A percentile compares a stretch with the other conserved stretches of the same genome.
These are phyloP conservation scores for Caloboletus inedulis DNA, from an alignment of 1,284 basidiomycete species.

Conservation along the genomic window DNA sequence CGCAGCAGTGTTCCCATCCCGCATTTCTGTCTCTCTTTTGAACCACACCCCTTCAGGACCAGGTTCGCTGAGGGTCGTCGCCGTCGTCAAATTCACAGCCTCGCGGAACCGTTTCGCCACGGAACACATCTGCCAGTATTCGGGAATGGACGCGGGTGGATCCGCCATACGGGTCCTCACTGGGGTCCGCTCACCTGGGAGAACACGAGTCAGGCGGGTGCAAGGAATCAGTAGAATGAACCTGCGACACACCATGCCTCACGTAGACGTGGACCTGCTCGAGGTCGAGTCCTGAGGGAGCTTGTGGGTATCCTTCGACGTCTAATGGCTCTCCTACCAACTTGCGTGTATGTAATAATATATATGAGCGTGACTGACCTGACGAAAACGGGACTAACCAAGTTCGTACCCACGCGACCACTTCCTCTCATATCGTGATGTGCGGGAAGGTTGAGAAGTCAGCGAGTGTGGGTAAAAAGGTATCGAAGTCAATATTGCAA, in stretches of 20 bases:
- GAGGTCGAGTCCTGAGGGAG: conserved; percentile 54
- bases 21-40: conserved; percentile 52
- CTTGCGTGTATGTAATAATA: conserved; percentile 13
- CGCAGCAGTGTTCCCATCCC: conserved; percentile 49
- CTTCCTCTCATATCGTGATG: conserved; percentile 5
- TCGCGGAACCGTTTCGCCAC: conserved; percentile 53
- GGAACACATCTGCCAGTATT: conserved; percentile 69
- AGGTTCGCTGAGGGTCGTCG: conserved; percentile 17
- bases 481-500: not conserved
- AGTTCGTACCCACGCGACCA: not conserved
- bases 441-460: not conserved
- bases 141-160: conserved; percentile 62
- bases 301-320: conserved; percentile 55
- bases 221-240: not conserved
- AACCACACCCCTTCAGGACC: conserved; percentile 33
- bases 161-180: conserved; percentile 61
- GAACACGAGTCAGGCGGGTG: not conserved
- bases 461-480: not conserved
- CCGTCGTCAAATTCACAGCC: conserved; percentile 37
- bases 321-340: conserved; percentile 49
- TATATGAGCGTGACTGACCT: not conserved
- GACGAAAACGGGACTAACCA: conserved; percentile 15
- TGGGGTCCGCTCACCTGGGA: conserved; percentile 67
- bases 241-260: conserved; percentile 57
- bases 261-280: conserved; percentile 74